phyloP scores from a whole-genome alignment of 345 rosid genomes.

The Salix udensis region DNA sequence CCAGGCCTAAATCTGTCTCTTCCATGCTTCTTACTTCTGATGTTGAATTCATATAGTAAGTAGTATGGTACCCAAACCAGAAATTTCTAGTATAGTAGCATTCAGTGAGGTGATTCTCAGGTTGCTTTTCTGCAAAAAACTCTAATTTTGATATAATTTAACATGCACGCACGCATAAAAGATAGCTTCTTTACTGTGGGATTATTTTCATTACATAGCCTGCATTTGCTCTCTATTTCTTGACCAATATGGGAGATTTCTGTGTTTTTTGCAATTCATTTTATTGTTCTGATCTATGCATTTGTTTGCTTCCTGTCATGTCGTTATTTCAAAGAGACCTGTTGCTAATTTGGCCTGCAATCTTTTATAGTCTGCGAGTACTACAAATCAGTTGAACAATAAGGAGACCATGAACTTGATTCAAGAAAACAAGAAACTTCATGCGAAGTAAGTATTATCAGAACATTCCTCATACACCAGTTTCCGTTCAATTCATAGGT shows the following conservation, averaged over 20 bases:
- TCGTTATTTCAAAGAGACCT: neutral
- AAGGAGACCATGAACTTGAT: constrained; percentile 42
- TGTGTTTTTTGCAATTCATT: neutral
- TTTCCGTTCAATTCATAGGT: neutral
- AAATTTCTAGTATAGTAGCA: neutral
- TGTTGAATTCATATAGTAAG: neutral
- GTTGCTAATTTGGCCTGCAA: neutral
- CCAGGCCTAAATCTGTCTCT: neutral
- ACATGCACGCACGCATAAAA: neutral
- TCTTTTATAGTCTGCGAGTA: constrained; percentile 26
- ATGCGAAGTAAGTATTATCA: constrained; percentile 45
- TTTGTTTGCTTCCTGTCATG: neutral
- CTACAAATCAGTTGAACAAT: constrained; percentile 26
- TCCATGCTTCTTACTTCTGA: neutral
- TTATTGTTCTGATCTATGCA: neutral
- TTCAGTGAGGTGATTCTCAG: neutral
- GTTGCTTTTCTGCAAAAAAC: neutral
- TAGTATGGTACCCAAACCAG: neutral
- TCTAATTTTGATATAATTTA: neutral
- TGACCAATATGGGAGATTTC: neutral
- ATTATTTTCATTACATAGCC: neutral
- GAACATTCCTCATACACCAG: too few relatives aligned
- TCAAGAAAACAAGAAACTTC: constrained; percentile 64
- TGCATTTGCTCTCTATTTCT: neutral
- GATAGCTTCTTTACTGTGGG: neutral